These are phyloP conservation scores for Bryum argenteum DNA, from an alignment of 225 moss, liverwort and hornwort genomes.

Conservation along the genomic window DNA sequence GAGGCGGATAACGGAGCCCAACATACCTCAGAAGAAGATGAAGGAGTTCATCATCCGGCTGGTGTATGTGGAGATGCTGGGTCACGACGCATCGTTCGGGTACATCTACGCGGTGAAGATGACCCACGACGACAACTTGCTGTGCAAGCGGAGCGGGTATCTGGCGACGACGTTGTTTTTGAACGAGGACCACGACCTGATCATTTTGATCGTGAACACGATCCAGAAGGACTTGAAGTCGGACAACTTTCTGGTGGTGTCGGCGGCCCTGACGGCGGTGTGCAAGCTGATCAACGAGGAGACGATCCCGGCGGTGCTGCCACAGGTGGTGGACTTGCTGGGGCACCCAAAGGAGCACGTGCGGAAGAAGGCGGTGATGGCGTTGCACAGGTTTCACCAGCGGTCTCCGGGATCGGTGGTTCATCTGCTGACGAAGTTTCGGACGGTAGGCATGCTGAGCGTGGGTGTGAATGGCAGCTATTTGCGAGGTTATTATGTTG, in stretches of 20 bases:
- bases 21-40: slow-evolving; percentile 93
- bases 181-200: slow-evolving; percentile 90
- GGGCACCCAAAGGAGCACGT: slow-evolving; percentile 84
- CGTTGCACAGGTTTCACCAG: slow-evolving; percentile 86
- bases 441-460: slow-evolving; percentile 43
- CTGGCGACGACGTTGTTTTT: slow-evolving; percentile 87
- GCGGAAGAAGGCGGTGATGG: slow-evolving; percentile 94
- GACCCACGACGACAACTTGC: slow-evolving; percentile 88
- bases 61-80: slow-evolving; percentile 94
- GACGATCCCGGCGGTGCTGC: slow-evolving; percentile 88
- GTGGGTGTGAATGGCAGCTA: not conserved
- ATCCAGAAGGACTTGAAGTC: slow-evolving; percentile 93
- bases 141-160: slow-evolving; percentile 85
- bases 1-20: slow-evolving; percentile 76
- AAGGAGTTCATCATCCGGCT: slow-evolving; percentile 94
- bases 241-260: slow-evolving; percentile 84
- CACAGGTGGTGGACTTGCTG: slow-evolving; percentile 84
- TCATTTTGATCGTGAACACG: slow-evolving; percentile 92
- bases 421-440: slow-evolving; percentile 73
- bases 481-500: not conserved
- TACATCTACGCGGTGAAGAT: slow-evolving; percentile 93
- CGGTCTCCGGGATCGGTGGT: slow-evolving; percentile 73
- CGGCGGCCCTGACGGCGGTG: slow-evolving; percentile 86
- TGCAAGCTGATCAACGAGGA: slow-evolving; percentile 96
- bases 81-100: slow-evolving; percentile 92